These are phyloP conservation scores for Xylaria castorea DNA, from an alignment of 495 filamentous ascomycete species.

Conservation along the genomic window DNA sequence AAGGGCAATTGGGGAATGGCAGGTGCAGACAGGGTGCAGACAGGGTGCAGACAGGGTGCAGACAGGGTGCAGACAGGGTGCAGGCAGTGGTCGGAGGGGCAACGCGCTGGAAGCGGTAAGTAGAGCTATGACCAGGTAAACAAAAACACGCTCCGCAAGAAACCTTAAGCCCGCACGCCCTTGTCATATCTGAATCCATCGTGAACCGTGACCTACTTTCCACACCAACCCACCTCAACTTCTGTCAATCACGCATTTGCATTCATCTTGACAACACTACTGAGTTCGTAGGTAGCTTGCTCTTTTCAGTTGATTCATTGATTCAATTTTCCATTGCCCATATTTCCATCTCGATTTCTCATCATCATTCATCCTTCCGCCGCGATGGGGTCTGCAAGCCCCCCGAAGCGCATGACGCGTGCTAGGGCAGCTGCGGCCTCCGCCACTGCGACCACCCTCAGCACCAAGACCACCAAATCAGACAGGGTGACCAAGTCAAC, in stretches of 20 bases:
- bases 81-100: constrained; percentile 34
- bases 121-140: constrained; percentile 42
- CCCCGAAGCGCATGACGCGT: constrained; percentile 65
- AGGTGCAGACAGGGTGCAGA: neutral
- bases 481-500: constrained; percentile 38
- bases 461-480: constrained; percentile 48
- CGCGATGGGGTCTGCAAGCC: constrained; percentile 52
- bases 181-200: constrained; percentile 26
- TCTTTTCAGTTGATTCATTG: constrained; percentile 9
- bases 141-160: constrained; percentile 39
- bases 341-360: constrained; percentile 11
- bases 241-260: constrained; percentile 17
- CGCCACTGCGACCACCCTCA: constrained; percentile 46
- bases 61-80: neutral
- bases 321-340: neutral
- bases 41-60: too few relatives aligned
- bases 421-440: constrained; percentile 56
- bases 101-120: constrained; percentile 27
- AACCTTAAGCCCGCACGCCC: constrained; percentile 22
- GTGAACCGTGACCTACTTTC: constrained; percentile 11
- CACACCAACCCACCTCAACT: constrained; percentile 23
- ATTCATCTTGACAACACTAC: neutral
- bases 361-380: constrained; percentile 9
- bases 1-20: constrained; percentile 12
- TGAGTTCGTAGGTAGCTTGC: neutral